phyloP scores from a whole-genome alignment of 345 rosid species.

The Pelargonium nanum region DNA sequence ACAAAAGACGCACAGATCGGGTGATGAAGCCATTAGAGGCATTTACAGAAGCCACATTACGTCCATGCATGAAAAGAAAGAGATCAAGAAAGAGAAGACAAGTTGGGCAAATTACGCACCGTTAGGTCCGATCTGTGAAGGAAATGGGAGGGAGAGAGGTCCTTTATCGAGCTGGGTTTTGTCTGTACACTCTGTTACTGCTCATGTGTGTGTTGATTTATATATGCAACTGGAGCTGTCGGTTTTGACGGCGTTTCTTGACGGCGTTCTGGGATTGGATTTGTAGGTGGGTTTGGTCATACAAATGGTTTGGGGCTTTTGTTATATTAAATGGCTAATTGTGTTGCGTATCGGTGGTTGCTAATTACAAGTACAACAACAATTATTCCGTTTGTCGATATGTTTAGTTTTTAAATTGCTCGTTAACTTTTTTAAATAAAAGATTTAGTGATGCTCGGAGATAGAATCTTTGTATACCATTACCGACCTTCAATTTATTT shows the following conservation, averaged over 20 bases:
- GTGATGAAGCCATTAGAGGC: not conserved
- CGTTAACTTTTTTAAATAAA: not conserved
- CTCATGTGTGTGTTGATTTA: constrained; percentile 12
- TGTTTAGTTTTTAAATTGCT: too few relatives aligned
- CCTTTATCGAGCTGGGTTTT: constrained; percentile 12
- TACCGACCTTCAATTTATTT: not conserved
- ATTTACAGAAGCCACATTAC: constrained; percentile 17
- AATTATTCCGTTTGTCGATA: not conserved
- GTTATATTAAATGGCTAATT: not conserved
- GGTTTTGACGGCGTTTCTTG: constrained; percentile 49
- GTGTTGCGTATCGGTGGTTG: too few relatives aligned
- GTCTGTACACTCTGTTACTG: constrained; percentile 25
- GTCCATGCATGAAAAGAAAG: constrained; percentile 9
- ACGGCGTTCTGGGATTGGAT: constrained; percentile 18
- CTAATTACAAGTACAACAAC: not conserved
- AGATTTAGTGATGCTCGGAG: not conserved
- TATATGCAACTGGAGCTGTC: constrained; percentile 29
- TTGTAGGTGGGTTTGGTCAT: not conserved
- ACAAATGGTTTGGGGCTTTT: not conserved
- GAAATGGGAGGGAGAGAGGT: constrained; percentile 6
- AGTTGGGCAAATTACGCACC: constrained; percentile 29
- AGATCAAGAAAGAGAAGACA: constrained; percentile 11
- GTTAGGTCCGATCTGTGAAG: constrained; percentile 27
- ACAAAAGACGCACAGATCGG: constrained; percentile 11
- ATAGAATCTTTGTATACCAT: too few relatives aligned